Evolutionary conservation across 441 rosid genomes (phyloP).

Genomic region (Adansonia grandidieri): DNA sequence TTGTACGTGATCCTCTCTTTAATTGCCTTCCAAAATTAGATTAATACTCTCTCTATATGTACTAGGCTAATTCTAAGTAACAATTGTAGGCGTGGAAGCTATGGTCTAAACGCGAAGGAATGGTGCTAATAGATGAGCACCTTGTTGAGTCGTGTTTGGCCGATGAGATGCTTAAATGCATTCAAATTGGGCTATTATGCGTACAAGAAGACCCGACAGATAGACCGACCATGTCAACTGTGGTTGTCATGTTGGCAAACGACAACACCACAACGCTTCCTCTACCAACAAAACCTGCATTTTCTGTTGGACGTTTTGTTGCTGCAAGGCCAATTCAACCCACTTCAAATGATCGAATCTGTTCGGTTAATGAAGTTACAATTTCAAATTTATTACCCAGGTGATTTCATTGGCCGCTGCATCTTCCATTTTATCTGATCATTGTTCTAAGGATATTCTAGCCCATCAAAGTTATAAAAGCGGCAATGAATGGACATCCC

Average conservation of each 20-base stretch:
- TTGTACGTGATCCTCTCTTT: slow-evolving; percentile 31
- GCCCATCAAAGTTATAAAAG: too few relatives aligned
- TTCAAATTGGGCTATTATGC: slow-evolving; percentile 60
- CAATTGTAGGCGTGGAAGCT: slow-evolving; percentile 37
- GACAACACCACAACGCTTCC: slow-evolving; percentile 43
- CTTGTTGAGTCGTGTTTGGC: slow-evolving; percentile 32
- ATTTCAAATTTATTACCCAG: slow-evolving; percentile 46
- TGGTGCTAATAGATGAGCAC: slow-evolving; percentile 41
- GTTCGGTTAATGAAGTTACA: slow-evolving; percentile 31
- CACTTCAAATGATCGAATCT: background rate
- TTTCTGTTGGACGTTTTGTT: slow-evolving; percentile 22
- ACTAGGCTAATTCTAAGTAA: background rate
- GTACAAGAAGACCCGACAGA: slow-evolving; percentile 50
- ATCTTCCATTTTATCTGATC: too few relatives aligned
- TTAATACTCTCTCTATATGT: background rate
- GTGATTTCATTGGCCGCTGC: slow-evolving; percentile 15
- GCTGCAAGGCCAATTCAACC: background rate
- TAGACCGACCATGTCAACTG: slow-evolving; percentile 57
- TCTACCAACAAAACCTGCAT: slow-evolving; percentile 37
- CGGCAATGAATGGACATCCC: too few relatives aligned
- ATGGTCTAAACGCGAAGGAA: slow-evolving; percentile 45
- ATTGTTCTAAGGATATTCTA: too few relatives aligned
- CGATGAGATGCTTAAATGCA: slow-evolving; percentile 50
- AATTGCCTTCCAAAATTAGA: background rate
- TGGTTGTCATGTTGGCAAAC: slow-evolving; percentile 55